Conservation (phyloP, 345 rosid species). For the Hibiscus syriacus region DNA sequence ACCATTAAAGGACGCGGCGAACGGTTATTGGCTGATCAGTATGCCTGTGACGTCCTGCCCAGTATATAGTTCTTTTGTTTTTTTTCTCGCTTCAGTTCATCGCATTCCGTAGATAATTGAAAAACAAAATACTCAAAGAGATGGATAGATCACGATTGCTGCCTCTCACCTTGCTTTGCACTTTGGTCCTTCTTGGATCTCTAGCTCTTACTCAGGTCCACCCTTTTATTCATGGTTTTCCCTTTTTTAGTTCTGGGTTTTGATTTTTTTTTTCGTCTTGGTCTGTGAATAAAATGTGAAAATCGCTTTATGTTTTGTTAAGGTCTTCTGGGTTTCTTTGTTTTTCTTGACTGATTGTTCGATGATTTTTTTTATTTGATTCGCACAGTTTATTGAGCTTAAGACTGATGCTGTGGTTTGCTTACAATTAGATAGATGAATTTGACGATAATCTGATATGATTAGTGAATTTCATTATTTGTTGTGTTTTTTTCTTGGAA, state of each 20-base stretch:
- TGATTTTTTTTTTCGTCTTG: not conserved
- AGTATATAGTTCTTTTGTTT: not conserved
- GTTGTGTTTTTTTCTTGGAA: not conserved
- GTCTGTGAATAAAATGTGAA: not conserved
- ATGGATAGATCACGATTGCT: conserved; percentile 44
- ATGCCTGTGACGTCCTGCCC: not conserved
- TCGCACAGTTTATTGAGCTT: not conserved
- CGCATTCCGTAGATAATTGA: not conserved
- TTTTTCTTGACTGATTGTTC: not conserved
- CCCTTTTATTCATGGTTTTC: not conserved
- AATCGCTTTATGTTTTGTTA: not conserved
- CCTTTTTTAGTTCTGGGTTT: not conserved
- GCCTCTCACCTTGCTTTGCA: conserved; percentile 24
- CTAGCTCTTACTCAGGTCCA: conserved; percentile 42
- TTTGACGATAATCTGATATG: not conserved
- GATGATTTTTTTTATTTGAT: not conserved
- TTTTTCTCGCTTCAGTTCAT: not conserved
- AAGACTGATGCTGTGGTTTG: not conserved
- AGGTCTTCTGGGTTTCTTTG: conserved; percentile 14
- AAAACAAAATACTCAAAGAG: too few species aligned
- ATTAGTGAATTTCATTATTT: not conserved
- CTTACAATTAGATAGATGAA: not conserved
- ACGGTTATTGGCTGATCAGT: not conserved
- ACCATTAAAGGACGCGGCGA: not conserved
- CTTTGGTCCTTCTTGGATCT: conserved; percentile 38